Evolutionary conservation across 2,329 filamentous ascomycete species (phyloP).

Genomic region (Exserohilum rostratum): DNA sequence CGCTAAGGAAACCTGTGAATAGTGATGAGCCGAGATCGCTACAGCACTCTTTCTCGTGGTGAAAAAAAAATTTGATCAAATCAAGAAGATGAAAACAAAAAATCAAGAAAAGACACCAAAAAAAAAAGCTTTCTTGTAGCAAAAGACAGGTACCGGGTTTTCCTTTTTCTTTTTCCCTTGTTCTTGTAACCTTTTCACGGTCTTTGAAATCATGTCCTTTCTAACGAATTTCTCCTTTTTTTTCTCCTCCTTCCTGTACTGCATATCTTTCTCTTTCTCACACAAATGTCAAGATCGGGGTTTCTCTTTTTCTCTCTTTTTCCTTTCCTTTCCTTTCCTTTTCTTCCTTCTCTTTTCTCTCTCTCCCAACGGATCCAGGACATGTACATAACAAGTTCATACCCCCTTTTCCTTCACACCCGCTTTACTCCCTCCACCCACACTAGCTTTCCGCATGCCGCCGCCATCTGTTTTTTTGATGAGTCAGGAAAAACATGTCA

Average conservation of each 20-base stretch:
- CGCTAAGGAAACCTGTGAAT: slow-evolving; percentile 28
- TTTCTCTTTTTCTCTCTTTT: background rate
- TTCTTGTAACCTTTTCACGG: background rate
- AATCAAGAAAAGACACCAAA: too few species aligned
- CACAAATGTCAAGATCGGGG: background rate
- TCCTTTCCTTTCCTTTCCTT: background rate
- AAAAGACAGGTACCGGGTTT: background rate
- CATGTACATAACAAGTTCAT: background rate
- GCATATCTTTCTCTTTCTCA: too few species aligned
- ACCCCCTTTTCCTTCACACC: too few species aligned
- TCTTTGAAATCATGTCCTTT: background rate
- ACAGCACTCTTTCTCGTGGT: slow-evolving; percentile 44
- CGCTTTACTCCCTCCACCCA: too few species aligned
- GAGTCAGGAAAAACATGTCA: too few species aligned
- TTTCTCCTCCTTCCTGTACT: background rate
- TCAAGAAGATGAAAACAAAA: too few species aligned
- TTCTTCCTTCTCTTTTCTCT: background rate
- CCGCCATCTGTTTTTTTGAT: too few species aligned
- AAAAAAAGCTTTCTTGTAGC: too few species aligned
- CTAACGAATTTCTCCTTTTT: background rate
- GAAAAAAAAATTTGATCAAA: too few species aligned
- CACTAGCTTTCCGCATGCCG: too few species aligned
- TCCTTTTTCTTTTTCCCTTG: background rate
- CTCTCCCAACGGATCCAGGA: background rate
- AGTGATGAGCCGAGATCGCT: slow-evolving; percentile 29